Evolutionary conservation across 75 land plant genomes (phyloP).

Genomic region (Pinus tabuliformis): DNA sequence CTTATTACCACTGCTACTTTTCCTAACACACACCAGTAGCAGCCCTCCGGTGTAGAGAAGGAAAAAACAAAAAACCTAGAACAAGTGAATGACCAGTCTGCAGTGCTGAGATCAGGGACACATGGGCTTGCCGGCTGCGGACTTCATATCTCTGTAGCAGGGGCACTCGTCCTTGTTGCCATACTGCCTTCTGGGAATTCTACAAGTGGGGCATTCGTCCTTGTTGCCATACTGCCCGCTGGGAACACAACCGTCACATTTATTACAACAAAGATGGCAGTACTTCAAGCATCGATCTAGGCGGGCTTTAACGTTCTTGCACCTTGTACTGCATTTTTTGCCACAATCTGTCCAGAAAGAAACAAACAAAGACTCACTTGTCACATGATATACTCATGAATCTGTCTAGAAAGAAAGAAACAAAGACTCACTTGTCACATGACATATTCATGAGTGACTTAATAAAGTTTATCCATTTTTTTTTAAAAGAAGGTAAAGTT

Average conservation of each 20-base stretch:
- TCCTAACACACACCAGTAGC: no score
- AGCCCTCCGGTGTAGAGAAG: no score
- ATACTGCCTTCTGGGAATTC: no score
- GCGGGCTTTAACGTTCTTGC: slow-evolving; percentile 12
- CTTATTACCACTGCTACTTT: no score
- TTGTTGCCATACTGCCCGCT: slow-evolving; percentile 17
- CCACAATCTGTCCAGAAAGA: background rate
- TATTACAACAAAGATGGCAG: slow-evolving; percentile 25
- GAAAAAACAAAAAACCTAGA: no score
- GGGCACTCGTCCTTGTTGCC: slow-evolving; percentile 45
- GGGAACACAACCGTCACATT: slow-evolving; percentile 25
- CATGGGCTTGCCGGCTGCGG: slow-evolving; percentile 17
- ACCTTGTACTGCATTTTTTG: slow-evolving; percentile 12
- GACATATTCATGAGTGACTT: no score
- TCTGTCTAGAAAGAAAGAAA: background rate
- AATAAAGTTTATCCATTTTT: no score
- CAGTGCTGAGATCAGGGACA: slow-evolving; percentile 25
- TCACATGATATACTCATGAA: no score
- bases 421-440: background rate
- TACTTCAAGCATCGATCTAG: slow-evolving; percentile 23
- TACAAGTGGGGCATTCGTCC: no score
- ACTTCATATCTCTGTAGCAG: slow-evolving; percentile 32
- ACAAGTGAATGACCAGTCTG: no score
- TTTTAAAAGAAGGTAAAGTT: no score
- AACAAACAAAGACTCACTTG: background rate